A percentile compares a stretch with the other conserved stretches of the same genome.
phyloP scores from a whole-genome alignment of 2,329 filamentous ascomycete species.

The Colletotrichum chrysophilum region DNA sequence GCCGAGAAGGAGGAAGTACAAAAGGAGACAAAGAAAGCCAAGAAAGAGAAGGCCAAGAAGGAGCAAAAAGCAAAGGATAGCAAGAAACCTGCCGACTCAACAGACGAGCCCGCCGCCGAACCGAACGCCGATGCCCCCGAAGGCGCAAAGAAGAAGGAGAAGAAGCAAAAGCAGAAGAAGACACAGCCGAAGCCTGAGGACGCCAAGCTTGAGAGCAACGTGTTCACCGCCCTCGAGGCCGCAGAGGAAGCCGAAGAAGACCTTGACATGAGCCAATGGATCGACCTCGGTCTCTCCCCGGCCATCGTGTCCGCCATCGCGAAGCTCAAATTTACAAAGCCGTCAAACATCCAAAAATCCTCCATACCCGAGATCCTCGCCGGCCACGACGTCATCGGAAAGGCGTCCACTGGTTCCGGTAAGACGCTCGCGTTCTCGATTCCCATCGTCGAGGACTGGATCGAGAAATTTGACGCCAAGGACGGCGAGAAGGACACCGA shows the following conservation, averaged over 20 bases:
- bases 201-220: conserved; percentile 47
- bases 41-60: conserved; percentile 30
- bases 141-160: conserved; percentile 28
- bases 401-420: conserved; percentile 94
- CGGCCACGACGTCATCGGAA: conserved; percentile 92
- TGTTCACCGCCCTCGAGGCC: conserved; percentile 62
- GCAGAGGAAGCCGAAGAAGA: conserved; percentile 61
- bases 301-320: conserved; percentile 76
- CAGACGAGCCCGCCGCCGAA: neutral
- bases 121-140: conserved; percentile 21
- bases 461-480: conserved; percentile 48
- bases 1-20: conserved; percentile 30
- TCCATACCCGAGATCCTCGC: conserved; percentile 83
- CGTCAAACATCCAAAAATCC: conserved; percentile 80
- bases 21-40: conserved; percentile 31
- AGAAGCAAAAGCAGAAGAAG: conserved; percentile 32
- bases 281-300: conserved; percentile 73
- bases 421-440: conserved; percentile 96
- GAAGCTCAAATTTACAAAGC: conserved; percentile 78
- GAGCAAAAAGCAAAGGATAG: conserved; percentile 31
- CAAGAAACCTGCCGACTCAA: neutral
- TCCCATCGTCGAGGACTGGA: conserved; percentile 85
- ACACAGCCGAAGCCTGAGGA: conserved; percentile 37
- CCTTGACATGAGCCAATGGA: conserved; percentile 81
- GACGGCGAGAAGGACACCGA: conserved; percentile 31